Conservation (phyloP, 2,329 filamentous ascomycete species). For the Fusarium solani-melongenae region DNA sequence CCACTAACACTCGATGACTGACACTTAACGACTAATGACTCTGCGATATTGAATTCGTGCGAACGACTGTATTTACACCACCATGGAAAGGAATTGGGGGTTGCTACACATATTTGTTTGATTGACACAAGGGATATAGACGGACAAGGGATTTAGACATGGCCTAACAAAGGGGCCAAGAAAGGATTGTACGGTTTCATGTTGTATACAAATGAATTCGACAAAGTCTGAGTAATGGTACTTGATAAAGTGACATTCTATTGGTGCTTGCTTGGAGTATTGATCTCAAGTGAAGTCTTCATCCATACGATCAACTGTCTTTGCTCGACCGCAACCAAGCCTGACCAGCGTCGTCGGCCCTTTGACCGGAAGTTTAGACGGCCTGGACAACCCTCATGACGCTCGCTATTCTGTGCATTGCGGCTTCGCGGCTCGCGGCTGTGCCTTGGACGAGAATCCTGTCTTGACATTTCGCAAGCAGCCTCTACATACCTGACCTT, state of each 20-base stretch:
- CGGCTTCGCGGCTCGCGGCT: neutral
- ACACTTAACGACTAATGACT: neutral
- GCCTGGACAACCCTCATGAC: neutral
- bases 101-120: neutral
- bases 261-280: neutral
- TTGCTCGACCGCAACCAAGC: neutral
- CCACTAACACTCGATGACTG: neutral
- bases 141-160: neutral
- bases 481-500: neutral
- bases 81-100: constrained; percentile 6
- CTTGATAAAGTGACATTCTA: neutral
- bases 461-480: neutral
- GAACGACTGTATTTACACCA: neutral
- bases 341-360: neutral
- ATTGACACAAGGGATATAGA: neutral
- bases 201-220: neutral
- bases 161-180: neutral
- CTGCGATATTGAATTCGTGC: neutral
- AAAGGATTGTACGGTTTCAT: neutral
- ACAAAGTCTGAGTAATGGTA: neutral
- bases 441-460: neutral
- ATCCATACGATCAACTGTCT: neutral
- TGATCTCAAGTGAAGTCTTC: neutral
- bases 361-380: neutral
- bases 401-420: neutral